Conservation (phyloP, 164 flowering plant genomes). For the Amborella trichopoda region DNA sequence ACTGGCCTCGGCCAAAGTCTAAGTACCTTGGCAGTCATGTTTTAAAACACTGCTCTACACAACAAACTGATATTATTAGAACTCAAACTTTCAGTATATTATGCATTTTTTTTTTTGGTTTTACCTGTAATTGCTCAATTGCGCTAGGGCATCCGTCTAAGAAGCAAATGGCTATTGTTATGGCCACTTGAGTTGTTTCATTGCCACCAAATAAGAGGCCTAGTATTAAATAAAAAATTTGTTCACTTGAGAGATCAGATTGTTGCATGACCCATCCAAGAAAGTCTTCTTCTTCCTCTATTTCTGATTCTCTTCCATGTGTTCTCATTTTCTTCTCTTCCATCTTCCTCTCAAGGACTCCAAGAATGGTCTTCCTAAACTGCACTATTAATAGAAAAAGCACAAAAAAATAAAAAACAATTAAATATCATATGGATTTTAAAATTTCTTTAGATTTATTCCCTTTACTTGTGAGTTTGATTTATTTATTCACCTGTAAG, state of each 20-base stretch:
- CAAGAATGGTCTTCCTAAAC: slow-evolving; percentile 69
- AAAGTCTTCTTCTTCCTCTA: slow-evolving; percentile 76
- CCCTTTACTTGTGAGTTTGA: too few species aligned
- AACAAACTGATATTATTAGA: too few species aligned
- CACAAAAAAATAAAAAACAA: too few species aligned
- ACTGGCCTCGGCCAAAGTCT: too few species aligned
- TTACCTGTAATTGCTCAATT: slow-evolving; percentile 58
- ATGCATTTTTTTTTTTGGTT: too few species aligned
- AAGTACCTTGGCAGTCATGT: too few species aligned
- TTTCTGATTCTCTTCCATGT: slow-evolving; percentile 16
- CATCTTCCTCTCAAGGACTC: slow-evolving; percentile 66
- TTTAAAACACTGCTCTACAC: too few species aligned
- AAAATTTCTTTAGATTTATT: too few species aligned
- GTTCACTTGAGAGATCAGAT: slow-evolving; percentile 77
- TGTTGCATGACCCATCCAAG: slow-evolving; percentile 83
- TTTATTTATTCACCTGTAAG: slow-evolving; percentile 49
- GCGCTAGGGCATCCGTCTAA: slow-evolving; percentile 53
- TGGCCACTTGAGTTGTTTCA: slow-evolving; percentile 84
- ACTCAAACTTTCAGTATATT: too few species aligned
- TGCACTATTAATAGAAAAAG: too few species aligned
- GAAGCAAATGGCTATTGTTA: slow-evolving; percentile 80
- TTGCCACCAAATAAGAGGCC: slow-evolving; percentile 93
- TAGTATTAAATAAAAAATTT: slow-evolving; percentile 70
- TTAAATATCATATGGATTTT: too few species aligned
- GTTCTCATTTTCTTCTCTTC: slow-evolving; percentile 34